Base-by-base conservation (phyloP, 129 eudicot species). In the Pittosporum tobira region DNA sequence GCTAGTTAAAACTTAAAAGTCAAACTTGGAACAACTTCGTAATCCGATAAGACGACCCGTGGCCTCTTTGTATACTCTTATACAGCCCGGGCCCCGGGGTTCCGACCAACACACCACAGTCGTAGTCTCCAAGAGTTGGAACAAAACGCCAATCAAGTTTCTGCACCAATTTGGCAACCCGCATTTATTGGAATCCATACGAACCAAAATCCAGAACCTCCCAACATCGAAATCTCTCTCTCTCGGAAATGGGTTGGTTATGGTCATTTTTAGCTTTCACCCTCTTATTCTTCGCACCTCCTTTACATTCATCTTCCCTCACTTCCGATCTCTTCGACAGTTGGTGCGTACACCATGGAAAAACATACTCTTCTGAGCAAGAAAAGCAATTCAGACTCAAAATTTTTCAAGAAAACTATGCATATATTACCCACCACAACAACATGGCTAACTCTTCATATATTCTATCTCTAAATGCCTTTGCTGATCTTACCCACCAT, bases 401-500 rank as follows among this genome's bases (percentile, higher is more conserved):
- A 37, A 77, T 84, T 1, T 93, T 93, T 50, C 67, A 72, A 34
- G 80, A 87, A 34, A 93, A 93, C 73, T 65, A 76, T 58, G 88
- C 58, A 26, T 78, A 71, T 60, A 70, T 93, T 51, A 61, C 63
- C 37, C 61, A 38, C 22, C 96, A 93, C 55, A 84, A 91, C 24
- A 24, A 49, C 0, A 19, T 47, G 52, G 70, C 58, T 7, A 79
- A 68, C 77, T 77, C 85, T 9, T 56, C 75, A 2, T 84, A 68
- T 55, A 61, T 80, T 40, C 86, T 93, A n/a, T 69, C 80, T 27
- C 84, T 93, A 40, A 93, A 87, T 59, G 86, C 84, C 68, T 93
- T 78, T 51, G 91, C 99, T 63, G 99, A 93, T 87, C 83, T 87
- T 64, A 93, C 93, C 64, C 88, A 74, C 79, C 78, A 87, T 24